Evolutionary conservation across 805 yeast species (phyloP), one percentile per base, ranked within the genome.

Genomic region (Kuraishia cidri): DNA sequence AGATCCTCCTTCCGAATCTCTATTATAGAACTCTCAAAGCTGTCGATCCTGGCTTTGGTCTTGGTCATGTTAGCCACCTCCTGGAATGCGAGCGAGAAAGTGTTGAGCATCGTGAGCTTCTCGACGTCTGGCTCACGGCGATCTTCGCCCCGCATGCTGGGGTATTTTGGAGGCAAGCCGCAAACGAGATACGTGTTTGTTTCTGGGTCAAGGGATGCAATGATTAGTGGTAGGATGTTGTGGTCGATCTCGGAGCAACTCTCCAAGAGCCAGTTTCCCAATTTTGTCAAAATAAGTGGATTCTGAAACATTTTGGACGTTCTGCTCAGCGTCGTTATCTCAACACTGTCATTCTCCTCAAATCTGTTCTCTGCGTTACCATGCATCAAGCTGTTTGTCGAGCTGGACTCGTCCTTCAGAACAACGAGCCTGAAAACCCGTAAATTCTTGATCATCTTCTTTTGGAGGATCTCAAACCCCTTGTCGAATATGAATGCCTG

Each of bases 1-100:
- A 92, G 61, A 52, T 92, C 98, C 31, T 88, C 95, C 48, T 78
- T 80, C 38, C 85, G 61, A 27, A 92, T 78, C 58, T 92, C 97
- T 28, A 92, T 86, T 15, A 92, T 84, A 3, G 97, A 77, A 41
- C 94, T 83, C 52, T 92, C 97, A 57, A 92, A 92, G 48, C 95
- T 86, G 53, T 92, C 97, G 40, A 92, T 82, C 46, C 90, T 70
- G 13, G 87, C 87, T 44, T 82, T 77, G 3, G 97, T 96, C 26
- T 87, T 90, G 5, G 95, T 82, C 14, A 73, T 72, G 29, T 66
- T 68, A 1, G 97, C 92, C 18, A 88, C 84, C 42, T 79, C 81
- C 53, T 86, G 96, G 54, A 92, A 92, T 23, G 95, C 95, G 37
- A 80, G 73, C 29, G 95, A 88, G 50, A 92, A 92, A 6, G 85